phyloP scores from a whole-genome alignment of 2,329 filamentous ascomycete genomes.

The Colletotrichum tropicicola region DNA sequence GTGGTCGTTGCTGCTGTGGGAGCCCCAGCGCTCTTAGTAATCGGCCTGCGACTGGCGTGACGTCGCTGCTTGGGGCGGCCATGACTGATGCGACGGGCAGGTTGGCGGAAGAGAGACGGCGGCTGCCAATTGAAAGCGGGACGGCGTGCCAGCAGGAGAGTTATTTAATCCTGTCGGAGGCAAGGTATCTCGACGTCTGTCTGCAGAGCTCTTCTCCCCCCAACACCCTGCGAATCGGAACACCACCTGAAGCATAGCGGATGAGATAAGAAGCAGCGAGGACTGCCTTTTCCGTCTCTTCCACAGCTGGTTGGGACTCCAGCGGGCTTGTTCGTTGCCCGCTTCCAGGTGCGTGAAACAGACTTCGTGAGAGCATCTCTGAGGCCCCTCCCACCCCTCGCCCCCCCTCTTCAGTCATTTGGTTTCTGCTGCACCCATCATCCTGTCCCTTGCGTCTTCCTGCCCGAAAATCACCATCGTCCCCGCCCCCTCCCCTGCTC shows the following conservation, averaged over 20 bases:
- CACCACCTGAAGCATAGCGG: background rate
- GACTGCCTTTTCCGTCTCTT: background rate
- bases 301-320: background rate
- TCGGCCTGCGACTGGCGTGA: conserved; percentile 35
- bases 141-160: background rate
- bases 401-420: background rate
- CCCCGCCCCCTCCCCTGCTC: background rate
- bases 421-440: background rate
- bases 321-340: conserved; percentile 9
- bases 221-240: background rate
- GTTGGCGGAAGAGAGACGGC: background rate
- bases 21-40: conserved; percentile 44
- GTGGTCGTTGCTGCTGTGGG: no score
- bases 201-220: background rate
- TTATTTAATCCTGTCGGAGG: background rate
- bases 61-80: conserved; percentile 17
- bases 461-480: background rate
- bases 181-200: background rate
- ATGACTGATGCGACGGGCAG: conserved; percentile 11
- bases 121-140: background rate
- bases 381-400: background rate
- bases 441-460: background rate
- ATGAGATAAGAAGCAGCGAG: background rate
- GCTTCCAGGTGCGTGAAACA: conserved; percentile 20
- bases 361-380: conserved; percentile 22